phyloP scores from a whole-genome alignment of 2,329 filamentous ascomycete genomes.

The Teratosphaeria viscida region DNA sequence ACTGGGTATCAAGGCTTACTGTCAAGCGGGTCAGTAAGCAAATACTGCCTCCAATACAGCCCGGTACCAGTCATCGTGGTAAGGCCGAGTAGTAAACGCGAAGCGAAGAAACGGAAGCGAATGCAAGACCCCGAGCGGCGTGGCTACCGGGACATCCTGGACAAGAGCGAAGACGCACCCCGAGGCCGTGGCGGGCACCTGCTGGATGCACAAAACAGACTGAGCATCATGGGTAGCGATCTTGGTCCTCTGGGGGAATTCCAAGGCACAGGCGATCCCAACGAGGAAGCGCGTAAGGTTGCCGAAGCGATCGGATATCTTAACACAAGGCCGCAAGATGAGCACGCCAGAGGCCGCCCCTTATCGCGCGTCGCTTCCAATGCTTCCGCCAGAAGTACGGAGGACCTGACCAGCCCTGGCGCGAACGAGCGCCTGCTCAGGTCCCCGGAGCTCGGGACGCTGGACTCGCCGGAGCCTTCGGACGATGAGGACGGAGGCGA shows the following conservation, averaged over 20 bases:
- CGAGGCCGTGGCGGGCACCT: constrained; percentile 40
- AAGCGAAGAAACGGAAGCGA: constrained; percentile 83
- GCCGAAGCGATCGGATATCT: constrained; percentile 29
- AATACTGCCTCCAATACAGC: constrained; percentile 89
- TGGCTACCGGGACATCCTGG: constrained; percentile 68
- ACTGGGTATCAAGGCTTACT: constrained; percentile 79
- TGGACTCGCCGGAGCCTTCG: constrained; percentile 14
- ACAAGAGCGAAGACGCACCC: constrained; percentile 41
- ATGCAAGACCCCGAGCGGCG: constrained; percentile 64
- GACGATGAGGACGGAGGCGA: constrained; percentile 14
- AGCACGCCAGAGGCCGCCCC: constrained; percentile 13
- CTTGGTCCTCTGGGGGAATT: constrained; percentile 22
- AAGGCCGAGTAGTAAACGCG: constrained; percentile 72
- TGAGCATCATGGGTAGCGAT: constrained; percentile 33
- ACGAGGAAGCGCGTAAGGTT: constrained; percentile 30
- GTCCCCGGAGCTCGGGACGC: constrained; percentile 22
- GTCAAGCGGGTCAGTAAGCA: constrained; percentile 72
- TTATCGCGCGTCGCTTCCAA: constrained; percentile 30
- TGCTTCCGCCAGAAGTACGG: constrained; percentile 12
- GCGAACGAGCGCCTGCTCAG: constrained; percentile 19
- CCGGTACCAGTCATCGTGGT: constrained; percentile 90
- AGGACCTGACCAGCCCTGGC: constrained; percentile 9
- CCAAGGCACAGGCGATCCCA: constrained; percentile 15
- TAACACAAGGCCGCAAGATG: constrained; percentile 3
- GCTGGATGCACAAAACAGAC: constrained; percentile 40